Evolutionary conservation across 2,329 filamentous ascomycete species (phyloP), one percentile per base, ranked within the genome.

Genomic region (Paraphoma sp.): DNA sequence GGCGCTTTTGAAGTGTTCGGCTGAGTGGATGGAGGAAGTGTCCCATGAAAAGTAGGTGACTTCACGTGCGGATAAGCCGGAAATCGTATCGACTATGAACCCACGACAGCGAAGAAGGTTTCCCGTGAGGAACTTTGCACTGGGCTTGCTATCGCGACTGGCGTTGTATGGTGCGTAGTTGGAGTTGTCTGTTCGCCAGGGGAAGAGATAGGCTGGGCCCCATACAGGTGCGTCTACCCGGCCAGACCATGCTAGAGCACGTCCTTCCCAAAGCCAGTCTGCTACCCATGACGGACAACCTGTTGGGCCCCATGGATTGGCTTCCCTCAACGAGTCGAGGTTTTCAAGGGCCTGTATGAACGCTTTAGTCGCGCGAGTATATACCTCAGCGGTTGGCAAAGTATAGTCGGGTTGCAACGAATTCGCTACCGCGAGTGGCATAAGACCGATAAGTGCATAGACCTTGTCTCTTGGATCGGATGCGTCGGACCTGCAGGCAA

Each of bases 391-490:
- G 3, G 10, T 36, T 10, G 33, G 33, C 14, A 36, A 6, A 3
- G 33, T 10, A 14, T 36, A 36, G 33, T 36, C 33, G 9, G 33
- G 33, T 3, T 14, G 33, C 33, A 36, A 36, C 14, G 7, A 14
- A 7, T 36, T 14, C 33, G 33, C 33, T 10, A 36, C 33, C 14
- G 33, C 3, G 10, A 38, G 40, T 36, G 43, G 38, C 14, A 38
- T 36, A 12, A 51, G 42, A 14, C 49, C 49, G 14, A 51, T 23
- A 11, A 51, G 38, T 30, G 49, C 40, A 40, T 45, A 51, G 14
- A 51, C 30, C 30, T 45, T 44, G 18, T 51, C 49, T 30, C 17
- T 28, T 5, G 49, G 40, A 45, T 44, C 42, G 6, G 29, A 36
- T 11, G 46, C 46, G 9, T 48, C 33, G 14, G 33, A 36, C 33